Conservation (phyloP, 257 asterid species). For the Gentiana macrophylla region DNA sequence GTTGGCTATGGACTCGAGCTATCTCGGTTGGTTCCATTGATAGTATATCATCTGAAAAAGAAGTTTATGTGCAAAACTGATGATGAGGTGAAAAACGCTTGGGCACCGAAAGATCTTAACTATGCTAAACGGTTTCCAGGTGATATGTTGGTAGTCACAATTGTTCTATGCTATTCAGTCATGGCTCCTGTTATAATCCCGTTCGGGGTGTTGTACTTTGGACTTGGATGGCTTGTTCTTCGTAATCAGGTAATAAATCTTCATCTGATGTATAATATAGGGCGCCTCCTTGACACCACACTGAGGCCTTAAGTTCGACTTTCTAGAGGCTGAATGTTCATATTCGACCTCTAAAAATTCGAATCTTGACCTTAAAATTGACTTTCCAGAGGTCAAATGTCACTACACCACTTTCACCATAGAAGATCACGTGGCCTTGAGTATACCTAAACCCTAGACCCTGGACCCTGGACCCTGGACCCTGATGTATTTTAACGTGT, state of each 20-base stretch:
- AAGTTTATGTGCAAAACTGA: conserved; percentile 80
- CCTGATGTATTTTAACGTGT: too few relatives aligned
- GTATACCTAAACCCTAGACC: too few relatives aligned
- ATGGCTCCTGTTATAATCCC: conserved; percentile 77
- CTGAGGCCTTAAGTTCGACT: too few relatives aligned
- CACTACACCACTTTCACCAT: too few relatives aligned
- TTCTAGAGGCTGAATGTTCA: too few relatives aligned
- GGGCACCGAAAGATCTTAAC: conserved; percentile 82
- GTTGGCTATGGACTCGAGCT: conserved; percentile 93
- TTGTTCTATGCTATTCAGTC: conserved; percentile 73
- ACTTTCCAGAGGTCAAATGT: too few relatives aligned
- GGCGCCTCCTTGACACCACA: too few relatives aligned
- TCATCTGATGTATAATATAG: too few relatives aligned
- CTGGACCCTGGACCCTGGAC: too few relatives aligned
- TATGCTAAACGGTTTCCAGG: conserved; percentile 69
- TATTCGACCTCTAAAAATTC: too few relatives aligned
- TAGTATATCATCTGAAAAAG: conserved; percentile 66
- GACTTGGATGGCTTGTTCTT: conserved; percentile 84
- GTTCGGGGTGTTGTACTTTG: conserved; percentile 76
- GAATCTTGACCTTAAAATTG: too few relatives aligned
- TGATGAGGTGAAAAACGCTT: conserved; percentile 69
- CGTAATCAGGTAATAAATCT: conserved; percentile 62
- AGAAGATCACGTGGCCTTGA: too few relatives aligned
- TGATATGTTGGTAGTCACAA: conserved; percentile 64
- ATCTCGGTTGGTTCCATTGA: conserved; percentile 66